A percentile compares a stretch with the other conserved stretches of the same genome.
These are phyloP conservation scores for Yamadazyma philogaea DNA, from an alignment of 805 yeast species.

Conservation along the genomic window DNA sequence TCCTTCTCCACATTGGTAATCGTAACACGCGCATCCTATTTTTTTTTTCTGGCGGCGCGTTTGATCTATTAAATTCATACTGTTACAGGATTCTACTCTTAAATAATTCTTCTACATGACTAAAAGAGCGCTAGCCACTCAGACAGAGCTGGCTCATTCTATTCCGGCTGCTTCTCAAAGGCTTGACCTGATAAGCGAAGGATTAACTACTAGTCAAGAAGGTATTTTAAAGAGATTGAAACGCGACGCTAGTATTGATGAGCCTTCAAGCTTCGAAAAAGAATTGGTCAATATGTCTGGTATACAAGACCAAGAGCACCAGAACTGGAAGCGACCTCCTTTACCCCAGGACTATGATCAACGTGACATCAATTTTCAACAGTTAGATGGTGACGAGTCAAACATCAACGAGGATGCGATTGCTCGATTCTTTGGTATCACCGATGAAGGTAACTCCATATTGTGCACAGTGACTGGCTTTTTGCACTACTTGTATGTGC, in stretches of 20 bases:
- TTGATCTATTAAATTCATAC: background rate
- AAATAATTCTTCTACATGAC: conserved; percentile 3
- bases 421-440: conserved; percentile 89
- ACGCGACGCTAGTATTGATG: conserved; percentile 16
- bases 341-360: conserved; percentile 51
- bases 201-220: conserved; percentile 25
- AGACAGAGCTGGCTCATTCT: conserved; percentile 26
- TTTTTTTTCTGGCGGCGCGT: conserved; percentile 4
- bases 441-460: conserved; percentile 82
- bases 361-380: conserved; percentile 73
- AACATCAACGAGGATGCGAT: conserved; percentile 53
- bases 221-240: conserved; percentile 33
- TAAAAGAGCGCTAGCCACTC: conserved; percentile 5
- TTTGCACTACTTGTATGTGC: conserved; percentile 84
- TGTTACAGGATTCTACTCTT: background rate
- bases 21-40: conserved; percentile 4
- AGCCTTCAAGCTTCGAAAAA: conserved; percentile 40
- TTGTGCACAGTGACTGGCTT: conserved; percentile 89
- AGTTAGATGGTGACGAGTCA: conserved; percentile 91
- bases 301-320: conserved; percentile 33
- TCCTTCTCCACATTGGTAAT: conserved; percentile 3
- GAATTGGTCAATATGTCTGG: conserved; percentile 38
- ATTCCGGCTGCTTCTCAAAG: conserved; percentile 30
- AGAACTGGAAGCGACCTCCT: conserved; percentile 54
- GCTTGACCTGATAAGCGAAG: conserved; percentile 18